Evolutionary conservation across 2,329 filamentous ascomycete genomes (phyloP), one percentile per base, ranked within the genome.

Genomic region (Scedosporium minutisporum): DNA sequence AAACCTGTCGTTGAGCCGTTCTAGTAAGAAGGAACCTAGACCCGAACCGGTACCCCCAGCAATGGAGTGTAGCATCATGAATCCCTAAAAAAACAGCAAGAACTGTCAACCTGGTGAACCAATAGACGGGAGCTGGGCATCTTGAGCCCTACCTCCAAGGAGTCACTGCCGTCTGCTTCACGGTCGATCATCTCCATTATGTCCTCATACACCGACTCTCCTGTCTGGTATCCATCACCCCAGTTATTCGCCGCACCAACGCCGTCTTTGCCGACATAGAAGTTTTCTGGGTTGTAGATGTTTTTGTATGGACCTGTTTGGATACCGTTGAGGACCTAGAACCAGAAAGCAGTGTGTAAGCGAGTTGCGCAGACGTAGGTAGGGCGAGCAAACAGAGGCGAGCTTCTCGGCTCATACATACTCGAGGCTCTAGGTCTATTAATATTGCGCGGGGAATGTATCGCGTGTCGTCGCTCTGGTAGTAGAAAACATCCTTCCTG

Each of bases 161-260:
- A 97, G 75, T 99, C 95, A 73, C 93, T 97, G 38, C 96, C 96
- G 75, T 99, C 95, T 16, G 96, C 95, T 74, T 99, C 95, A 65
- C 95, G 89, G 73, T 99, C 95, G 71, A 99, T 96, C 92, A 99
- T 99, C 74, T 99, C 96, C 82, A 99, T 91, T 63, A 99, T 91
- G 73, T 99, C 95, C 75, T 99, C 95, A 69, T 93, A 91, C 21
- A 99, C 91, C 55, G 83, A 82, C 74, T 97, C 93, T 68, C 93
- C 95, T 62, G 91, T 93, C 67, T 95, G 87, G 76, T 99, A 99
- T 57, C 95, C 95, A 71, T 95, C 90, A 65, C 93, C 95, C 95
- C 95, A 99, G 75, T 97, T 99, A 76, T 99, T 99, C 57, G 92
- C 95, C 6, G 95, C 95, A 57, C 95, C 95, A 62, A 91, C 87